These are phyloP conservation scores for Thermothielavioides terrestris DNA, from an alignment of 495 filamentous ascomycete species.

Conservation along the genomic window DNA sequence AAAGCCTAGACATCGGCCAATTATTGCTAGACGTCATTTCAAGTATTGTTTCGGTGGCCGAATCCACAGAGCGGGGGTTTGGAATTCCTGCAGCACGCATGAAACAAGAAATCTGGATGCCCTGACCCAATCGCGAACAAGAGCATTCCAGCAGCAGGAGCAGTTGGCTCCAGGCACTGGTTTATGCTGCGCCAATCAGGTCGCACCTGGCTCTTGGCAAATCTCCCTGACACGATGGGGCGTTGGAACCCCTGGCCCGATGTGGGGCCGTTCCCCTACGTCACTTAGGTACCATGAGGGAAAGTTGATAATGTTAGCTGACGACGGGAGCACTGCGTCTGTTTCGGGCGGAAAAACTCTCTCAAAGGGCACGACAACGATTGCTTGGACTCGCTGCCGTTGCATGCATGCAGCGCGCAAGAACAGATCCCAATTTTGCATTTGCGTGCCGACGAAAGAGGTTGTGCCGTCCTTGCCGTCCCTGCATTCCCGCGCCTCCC, in stretches of 20 bases:
- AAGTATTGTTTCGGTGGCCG: no score
- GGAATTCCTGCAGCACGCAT: neutral
- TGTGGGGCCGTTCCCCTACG: constrained; percentile 6
- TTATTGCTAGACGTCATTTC: no score
- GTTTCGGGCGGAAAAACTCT: neutral
- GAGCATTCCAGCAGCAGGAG: neutral
- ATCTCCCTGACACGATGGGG: constrained; percentile 22
- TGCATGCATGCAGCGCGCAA: neutral
- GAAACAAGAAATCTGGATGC: constrained; percentile 1
- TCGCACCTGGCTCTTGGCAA: constrained; percentile 6
- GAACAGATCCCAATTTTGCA: neutral
- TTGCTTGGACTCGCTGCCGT: no score
- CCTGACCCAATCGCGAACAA: neutral
- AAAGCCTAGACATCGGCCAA: no score
- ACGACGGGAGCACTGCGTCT: no score
- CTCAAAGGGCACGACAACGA: neutral
- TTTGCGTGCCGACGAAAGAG: neutral
- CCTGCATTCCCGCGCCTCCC: neutral
- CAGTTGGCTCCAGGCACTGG: neutral
- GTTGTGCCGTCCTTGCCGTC: neutral
- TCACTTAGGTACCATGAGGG: no score
- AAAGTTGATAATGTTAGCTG: no score
- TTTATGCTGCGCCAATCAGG: neutral
- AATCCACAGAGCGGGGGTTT: neutral
- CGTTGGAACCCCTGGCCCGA: neutral